Base-by-base conservation (phyloP, 345 rosid genomes). In the Gossypium herbaceum region DNA sequence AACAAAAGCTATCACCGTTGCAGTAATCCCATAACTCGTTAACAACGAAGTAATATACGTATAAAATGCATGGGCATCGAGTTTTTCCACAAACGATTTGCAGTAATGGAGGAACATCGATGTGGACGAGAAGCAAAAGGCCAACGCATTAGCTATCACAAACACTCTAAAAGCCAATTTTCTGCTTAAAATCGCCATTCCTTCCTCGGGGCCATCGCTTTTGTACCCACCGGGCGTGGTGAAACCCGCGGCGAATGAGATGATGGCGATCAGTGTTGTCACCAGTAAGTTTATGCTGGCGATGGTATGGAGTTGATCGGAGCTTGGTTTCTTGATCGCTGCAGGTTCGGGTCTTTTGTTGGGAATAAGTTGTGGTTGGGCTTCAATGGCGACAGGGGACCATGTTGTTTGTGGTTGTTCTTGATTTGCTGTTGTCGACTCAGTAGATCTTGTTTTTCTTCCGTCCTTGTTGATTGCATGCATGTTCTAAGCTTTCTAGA, bases 241-340 rank as follows among this genome's bases (percentile, higher is more conserved):
- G 54, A 72, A 57, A 57, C 64, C 65, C 24, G 75, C 68, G 3
- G 75, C 58, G 50, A 73, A 73, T 2, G 75, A 47, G 25, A 73
- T 24, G 17, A 68, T 73, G 45, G 75, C 75, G 2, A 73, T 59
- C 13, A 73, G 67, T 11, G 75, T 73, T 2, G 75, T 58, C 29
- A 73, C 81, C 81, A 43, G 84, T 85, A 58, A 81, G 68, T 75
- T 85, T 85, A 65, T 81, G 83, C 50, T 76, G 73, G 65, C 68
- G 68, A 75, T 52, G 12, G 29, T 9, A 20, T n/a, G 47, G 22
- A 50, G 45, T 52, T 52, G 72, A 2, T 29, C 61, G 12, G 12
- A 29, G 25, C 20, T 70, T 47, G 59, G 65, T 68, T 75, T 72
- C 76, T 39, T 41, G 10, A 68, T 72, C 16, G 75, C 75, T 39